A percentile compares a stretch with the other conserved stretches of the same genome.
phyloP scores from a whole-genome alignment of 768 basidiomycete species.

The Candolleomyces efflorescens region DNA sequence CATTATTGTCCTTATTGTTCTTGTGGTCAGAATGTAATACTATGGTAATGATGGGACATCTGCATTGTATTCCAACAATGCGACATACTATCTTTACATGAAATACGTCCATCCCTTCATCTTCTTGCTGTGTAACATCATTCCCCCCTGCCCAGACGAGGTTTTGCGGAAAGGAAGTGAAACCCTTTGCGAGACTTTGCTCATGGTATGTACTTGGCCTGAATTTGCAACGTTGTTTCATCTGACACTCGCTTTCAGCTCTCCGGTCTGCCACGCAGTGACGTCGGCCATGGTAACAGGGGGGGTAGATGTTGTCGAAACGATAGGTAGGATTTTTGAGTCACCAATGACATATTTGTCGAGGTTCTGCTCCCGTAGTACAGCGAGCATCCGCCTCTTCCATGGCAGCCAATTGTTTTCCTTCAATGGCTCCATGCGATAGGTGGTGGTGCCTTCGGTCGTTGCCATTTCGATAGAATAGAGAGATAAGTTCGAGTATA shows the following conservation, averaged over 20 bases:
- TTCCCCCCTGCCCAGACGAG: slow-evolving; percentile 94
- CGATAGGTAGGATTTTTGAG: too few relatives aligned
- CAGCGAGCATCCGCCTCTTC: slow-evolving; percentile 23
- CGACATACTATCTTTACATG: slow-evolving; percentile 99
- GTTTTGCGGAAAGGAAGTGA: slow-evolving; percentile 95
- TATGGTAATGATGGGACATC: too few relatives aligned
- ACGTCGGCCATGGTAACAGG: background rate
- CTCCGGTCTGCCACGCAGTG: slow-evolving; percentile 12
- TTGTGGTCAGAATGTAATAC: too few relatives aligned
- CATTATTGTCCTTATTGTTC: too few relatives aligned
- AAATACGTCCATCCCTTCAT: slow-evolving; percentile 99
- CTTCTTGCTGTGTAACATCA: slow-evolving; percentile 98
- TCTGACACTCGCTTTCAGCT: slow-evolving; percentile 35
- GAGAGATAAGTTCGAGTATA: too few relatives aligned
- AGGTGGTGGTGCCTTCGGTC: too few relatives aligned
- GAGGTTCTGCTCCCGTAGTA: slow-evolving; percentile 14
- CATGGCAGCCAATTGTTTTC: slow-evolving; percentile 23
- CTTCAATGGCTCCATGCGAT: slow-evolving; percentile 22
- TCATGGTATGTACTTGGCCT: slow-evolving; percentile 71
- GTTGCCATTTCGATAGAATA: too few relatives aligned
- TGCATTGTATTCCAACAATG: too few relatives aligned
- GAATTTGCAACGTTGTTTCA: background rate
- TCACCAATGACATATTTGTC: background rate
- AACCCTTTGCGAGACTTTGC: slow-evolving; percentile 93
- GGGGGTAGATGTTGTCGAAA: background rate